These are phyloP conservation scores for Penicillium italicum DNA, from an alignment of 2,329 filamentous ascomycete genomes.

Conservation along the genomic window DNA sequence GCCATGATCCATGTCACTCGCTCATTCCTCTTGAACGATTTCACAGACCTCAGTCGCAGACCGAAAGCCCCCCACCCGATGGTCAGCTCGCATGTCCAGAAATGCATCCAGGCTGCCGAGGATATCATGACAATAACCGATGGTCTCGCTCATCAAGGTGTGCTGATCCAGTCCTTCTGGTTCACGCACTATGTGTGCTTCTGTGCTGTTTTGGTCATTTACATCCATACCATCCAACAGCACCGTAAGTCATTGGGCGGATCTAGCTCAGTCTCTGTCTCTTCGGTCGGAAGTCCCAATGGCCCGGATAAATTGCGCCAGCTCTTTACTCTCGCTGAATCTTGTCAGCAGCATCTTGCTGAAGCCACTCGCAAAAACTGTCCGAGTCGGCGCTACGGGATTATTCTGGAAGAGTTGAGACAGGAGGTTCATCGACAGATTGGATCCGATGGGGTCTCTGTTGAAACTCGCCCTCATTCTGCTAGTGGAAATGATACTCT, in stretches of 20 bases:
- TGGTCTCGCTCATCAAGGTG: slow-evolving; percentile 34
- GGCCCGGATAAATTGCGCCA: slow-evolving; percentile 25
- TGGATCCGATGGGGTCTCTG: slow-evolving; percentile 14
- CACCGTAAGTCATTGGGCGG: slow-evolving; percentile 21
- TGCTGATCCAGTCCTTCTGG: slow-evolving; percentile 42
- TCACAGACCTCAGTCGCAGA: slow-evolving; percentile 35
- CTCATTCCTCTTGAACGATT: slow-evolving; percentile 37
- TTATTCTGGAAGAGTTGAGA: slow-evolving; percentile 48
- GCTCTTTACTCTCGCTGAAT: slow-evolving; percentile 44
- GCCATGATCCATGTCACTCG: slow-evolving; percentile 41
- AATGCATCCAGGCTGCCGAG: slow-evolving; percentile 45
- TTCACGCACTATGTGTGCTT: slow-evolving; percentile 45
- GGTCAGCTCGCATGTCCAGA: slow-evolving; percentile 38
- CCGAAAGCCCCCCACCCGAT: slow-evolving; percentile 29
- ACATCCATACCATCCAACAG: slow-evolving; percentile 44
- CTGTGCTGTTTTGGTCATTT: slow-evolving; percentile 42
- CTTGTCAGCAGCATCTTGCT: slow-evolving; percentile 46
- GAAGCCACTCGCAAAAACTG: slow-evolving; percentile 48
- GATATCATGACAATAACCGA: slow-evolving; percentile 39
- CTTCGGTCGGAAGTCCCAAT: slow-evolving; percentile 19
- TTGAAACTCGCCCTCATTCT: not conserved
- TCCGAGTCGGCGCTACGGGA: slow-evolving; percentile 47
- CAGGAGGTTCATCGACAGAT: slow-evolving; percentile 41
- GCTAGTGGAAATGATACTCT: not conserved
- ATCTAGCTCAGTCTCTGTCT: slow-evolving; percentile 9